Base-by-base conservation (phyloP, 768 basidiomycete species). In the Collybia nuda region DNA sequence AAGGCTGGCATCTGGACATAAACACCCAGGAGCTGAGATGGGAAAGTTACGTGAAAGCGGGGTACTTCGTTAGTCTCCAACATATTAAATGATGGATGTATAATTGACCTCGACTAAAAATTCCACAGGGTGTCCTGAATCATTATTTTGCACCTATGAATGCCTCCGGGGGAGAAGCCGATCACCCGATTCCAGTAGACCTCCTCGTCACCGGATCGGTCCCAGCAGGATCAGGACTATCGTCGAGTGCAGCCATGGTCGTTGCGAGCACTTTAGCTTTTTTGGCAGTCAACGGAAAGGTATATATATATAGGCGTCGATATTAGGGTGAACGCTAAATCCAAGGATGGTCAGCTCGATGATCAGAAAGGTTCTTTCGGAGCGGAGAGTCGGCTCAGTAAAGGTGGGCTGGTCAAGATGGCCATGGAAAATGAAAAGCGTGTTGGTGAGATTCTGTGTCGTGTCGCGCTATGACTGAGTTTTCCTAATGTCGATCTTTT, bases 21-120 rank as follows among this genome's bases (percentile, higher is more conserved):
- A 78, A 86, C 60, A 85, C 78, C 28, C 72, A 76, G 29, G 78
- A 84, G 55, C 67, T 91, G 29, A 71, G 86, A 44, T 93, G 91
- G 92, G 89, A 90, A 61, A 91, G 86, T 61, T 93, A 92, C 64
- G 82, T 93, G 59, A 92, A 93, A 64, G 90, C 89, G 1, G 89
- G 87, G 15, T 91, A 90, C 60, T 88, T 86, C 63, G 90, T 90
- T 51, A 53, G 84, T 72, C 11, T 52, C 17, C 47, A 26, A 19
- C 36, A n/a, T 40, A 35, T 21, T 44, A 40, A 37, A 53, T 53
- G 12, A n/a, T 12, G 19, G 18, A 14, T 7, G n/a, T 37, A 23
- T 46, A 23, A 17, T 8, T 21, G 40, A 14, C 41, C 12, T 35
- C 22, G 18, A 28, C 14, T 1, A 17, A 23, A 11, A 8, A 14